These are phyloP conservation scores for Oxytropis ochrocephala DNA, from an alignment of 306 rosid species.

Conservation along the genomic window DNA sequence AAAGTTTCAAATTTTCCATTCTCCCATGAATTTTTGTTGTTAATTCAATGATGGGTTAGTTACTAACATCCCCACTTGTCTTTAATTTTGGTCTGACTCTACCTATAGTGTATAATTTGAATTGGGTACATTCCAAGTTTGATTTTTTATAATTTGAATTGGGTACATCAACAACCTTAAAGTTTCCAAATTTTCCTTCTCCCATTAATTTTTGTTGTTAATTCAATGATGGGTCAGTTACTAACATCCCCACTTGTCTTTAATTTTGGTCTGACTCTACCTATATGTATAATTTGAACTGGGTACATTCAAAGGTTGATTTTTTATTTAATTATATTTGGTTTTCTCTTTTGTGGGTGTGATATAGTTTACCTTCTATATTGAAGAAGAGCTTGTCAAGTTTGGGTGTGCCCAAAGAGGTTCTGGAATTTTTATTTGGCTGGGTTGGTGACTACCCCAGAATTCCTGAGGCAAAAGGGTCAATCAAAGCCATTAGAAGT, in stretches of 20 bases:
- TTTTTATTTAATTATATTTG: constrained; percentile 1
- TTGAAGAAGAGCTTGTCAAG: constrained; percentile 56
- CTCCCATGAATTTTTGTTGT: neutral
- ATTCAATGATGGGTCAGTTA: neutral
- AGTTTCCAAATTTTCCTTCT: constrained; percentile 10
- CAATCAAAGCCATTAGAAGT: constrained; percentile 52
- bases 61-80: neutral
- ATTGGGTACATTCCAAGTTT: neutral
- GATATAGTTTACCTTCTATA: constrained; percentile 47
- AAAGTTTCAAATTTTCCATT: constrained; percentile 14
- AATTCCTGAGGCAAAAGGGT: constrained; percentile 91
- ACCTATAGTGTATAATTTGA: neutral
- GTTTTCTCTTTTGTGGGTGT: constrained; percentile 20
- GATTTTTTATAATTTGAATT: neutral
- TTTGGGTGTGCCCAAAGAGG: constrained; percentile 61
- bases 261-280: neutral
- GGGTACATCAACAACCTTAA: constrained; percentile 29
- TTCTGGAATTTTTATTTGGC: constrained; percentile 49
- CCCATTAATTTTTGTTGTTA: neutral
- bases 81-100: neutral
- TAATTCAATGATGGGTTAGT: neutral
- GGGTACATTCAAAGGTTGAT: neutral
- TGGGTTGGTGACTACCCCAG: constrained; percentile 18
- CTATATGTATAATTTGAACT: constrained; percentile 1
- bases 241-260: neutral